Base-by-base conservation (phyloP, 306 rosid species). In the Herpetospermum pedunculosum region DNA sequence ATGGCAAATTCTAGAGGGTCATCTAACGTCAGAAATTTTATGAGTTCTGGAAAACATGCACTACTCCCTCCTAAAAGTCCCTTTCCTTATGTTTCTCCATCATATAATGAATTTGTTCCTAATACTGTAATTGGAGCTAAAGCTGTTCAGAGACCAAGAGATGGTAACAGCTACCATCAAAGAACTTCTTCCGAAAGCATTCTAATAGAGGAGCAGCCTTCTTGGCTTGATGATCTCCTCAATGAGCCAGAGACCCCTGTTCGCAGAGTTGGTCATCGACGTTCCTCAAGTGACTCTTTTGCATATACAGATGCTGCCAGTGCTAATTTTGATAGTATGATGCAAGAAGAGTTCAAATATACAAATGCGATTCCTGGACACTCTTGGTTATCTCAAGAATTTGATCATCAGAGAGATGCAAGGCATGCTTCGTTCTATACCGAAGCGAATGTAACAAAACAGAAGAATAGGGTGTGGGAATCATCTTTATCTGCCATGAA, bases 221-320 rank as follows among this genome's bases (percentile, higher is more conserved):
- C 97, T 54, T 95, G 99, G 99, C 96, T 95, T 41, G 99, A 95
- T 78, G 99, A 95, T 85, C 99, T 95, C 43, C 97, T 95, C 76
- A 87, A 95, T 78, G 99, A 95, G 82, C 99, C 99, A 4, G 99
- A 95, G 62, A 85, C 99, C 57, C 99, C 99, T 57, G 82, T 95
- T 13, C 90, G 96, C 26, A 95, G 83, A 81, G 96, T 90, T 55
- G 96, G 96, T 77, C 99, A 95, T 82, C 85, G 99, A 73, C 99
- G 99, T 65, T 95, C 99, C 30, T 95, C 99, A 38, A 95, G 99
- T 81, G 99, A 95, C 84, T 95, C 99, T 48, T 95, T 88, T 84
- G 93, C 99, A 28, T 95, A 95, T 77, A 48, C 85, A 53, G 99
- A 95, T 72, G 65, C 85, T 12, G 62, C 52, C 47, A 85, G 84